Percentiles rank a stretch among this genome's conserved stretches.
Evolutionary conservation across 2,329 filamentous ascomycete genomes (phyloP).

Genomic region (Orbilia oligospora): DNA sequence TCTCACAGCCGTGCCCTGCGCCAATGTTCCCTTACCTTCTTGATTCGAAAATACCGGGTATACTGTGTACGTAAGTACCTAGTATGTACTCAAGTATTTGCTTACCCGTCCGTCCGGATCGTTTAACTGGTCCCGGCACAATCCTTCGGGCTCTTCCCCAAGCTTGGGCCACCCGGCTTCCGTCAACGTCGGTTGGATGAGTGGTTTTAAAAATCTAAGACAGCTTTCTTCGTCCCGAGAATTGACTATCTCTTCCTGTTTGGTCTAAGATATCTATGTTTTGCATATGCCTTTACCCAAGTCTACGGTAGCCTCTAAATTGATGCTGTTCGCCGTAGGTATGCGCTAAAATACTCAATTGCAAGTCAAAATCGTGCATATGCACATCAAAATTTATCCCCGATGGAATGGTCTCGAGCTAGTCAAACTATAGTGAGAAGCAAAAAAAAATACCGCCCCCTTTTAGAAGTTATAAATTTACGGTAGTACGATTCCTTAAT

Average conservation of each 20-base stretch:
- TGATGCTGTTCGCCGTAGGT: background rate
- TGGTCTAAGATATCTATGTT: background rate
- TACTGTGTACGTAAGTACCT: no score
- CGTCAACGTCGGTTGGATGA: slow-evolving; percentile 2
- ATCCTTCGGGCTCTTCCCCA: slow-evolving; percentile 4
- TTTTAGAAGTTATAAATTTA: no score
- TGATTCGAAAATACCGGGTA: background rate
- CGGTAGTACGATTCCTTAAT: background rate
- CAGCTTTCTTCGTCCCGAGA: slow-evolving; percentile 3
- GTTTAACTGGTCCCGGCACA: slow-evolving; percentile 7
- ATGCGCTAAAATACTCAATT: background rate
- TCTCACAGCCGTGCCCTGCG: background rate
- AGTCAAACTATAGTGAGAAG: background rate
- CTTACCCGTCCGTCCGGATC: background rate
- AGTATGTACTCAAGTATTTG: background rate
- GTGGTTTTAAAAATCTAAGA: background rate
- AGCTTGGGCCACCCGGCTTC: slow-evolving; percentile 1
- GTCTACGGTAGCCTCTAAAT: background rate
- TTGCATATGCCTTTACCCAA: background rate
- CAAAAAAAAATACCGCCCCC: background rate
- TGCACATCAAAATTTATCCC: no score
- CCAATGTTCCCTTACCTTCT: slow-evolving; percentile 4
- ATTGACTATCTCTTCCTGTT: background rate
- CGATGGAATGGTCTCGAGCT: slow-evolving; percentile 4
- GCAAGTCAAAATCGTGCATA: background rate